Percentiles rank a stretch among this genome's conserved stretches.
These are phyloP conservation scores for Coleophoma crateriformis DNA, from an alignment of 2,329 filamentous ascomycete genomes.

Conservation along the genomic window DNA sequence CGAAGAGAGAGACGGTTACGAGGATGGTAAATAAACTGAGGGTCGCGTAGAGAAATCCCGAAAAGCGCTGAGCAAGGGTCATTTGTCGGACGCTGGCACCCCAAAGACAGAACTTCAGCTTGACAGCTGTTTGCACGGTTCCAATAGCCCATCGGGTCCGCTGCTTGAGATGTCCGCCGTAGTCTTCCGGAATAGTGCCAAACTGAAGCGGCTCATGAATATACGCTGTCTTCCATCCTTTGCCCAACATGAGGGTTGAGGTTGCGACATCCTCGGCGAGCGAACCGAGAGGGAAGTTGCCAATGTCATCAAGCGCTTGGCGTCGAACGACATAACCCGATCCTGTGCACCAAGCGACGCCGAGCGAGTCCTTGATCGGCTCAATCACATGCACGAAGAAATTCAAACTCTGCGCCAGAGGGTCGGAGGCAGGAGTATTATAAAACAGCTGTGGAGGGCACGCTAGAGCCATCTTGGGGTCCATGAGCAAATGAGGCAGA, in stretches of 20 bases:
- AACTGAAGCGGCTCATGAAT: constrained; percentile 53
- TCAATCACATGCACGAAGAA: constrained; percentile 46
- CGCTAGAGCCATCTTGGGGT: neutral
- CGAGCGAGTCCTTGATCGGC: constrained; percentile 33
- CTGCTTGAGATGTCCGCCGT: constrained; percentile 46
- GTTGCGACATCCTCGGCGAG: constrained; percentile 54
- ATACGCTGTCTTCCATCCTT: constrained; percentile 55
- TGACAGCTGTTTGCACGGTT: constrained; percentile 51
- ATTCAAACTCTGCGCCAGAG: constrained; percentile 46
- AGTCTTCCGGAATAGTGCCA: constrained; percentile 50
- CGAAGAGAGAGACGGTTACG: too few relatives aligned
- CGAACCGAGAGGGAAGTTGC: constrained; percentile 52
- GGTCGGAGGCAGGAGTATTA: constrained; percentile 51
- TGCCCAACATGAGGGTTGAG: constrained; percentile 49
- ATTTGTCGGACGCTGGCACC: constrained; percentile 32
- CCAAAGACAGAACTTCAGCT: constrained; percentile 52
- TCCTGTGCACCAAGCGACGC: constrained; percentile 55
- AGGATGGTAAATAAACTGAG: neutral
- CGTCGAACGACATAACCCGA: constrained; percentile 54
- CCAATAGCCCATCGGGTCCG: constrained; percentile 47
- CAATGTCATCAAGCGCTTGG: constrained; percentile 50
- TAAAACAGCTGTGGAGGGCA: constrained; percentile 41
- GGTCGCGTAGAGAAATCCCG: neutral
- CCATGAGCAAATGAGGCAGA: constrained; percentile 44
- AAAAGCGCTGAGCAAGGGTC: neutral